Evolutionary conservation across 495 filamentous ascomycete species (phyloP).

Genomic region (Podospora conica): DNA sequence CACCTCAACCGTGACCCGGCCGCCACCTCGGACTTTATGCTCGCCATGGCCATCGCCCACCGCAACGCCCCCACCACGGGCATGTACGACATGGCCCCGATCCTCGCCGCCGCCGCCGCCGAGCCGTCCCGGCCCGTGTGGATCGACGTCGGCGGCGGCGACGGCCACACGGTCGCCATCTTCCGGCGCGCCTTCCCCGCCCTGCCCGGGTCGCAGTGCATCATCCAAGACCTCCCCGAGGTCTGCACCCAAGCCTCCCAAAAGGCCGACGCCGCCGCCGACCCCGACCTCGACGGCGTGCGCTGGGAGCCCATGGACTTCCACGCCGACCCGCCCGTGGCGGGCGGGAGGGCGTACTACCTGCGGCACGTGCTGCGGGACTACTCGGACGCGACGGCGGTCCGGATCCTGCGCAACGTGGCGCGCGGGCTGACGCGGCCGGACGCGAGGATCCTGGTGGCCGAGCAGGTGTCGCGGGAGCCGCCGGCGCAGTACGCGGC

Average conservation of each 20-base stretch:
- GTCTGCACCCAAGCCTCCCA: conserved; percentile 18
- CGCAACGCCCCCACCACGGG: conserved; percentile 27
- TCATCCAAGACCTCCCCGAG: conserved; percentile 31
- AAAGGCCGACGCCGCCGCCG: conserved; percentile 4
- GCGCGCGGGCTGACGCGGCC: conserved; percentile 11
- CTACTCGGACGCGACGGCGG: conserved; percentile 30
- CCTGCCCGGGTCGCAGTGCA: conserved; percentile 24
- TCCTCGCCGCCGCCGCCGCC: conserved; percentile 14
- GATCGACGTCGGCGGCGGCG: conserved; percentile 38
- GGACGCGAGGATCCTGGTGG: conserved; percentile 28
- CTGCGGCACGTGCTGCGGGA: conserved; percentile 33
- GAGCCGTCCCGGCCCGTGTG: conserved; percentile 15
- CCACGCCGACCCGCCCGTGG: conserved; percentile 24
- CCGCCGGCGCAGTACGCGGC: conserved; percentile 25
- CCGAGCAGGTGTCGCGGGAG: conserved; percentile 30
- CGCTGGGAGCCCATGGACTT: conserved; percentile 26
- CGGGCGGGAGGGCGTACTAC: conserved; percentile 32
- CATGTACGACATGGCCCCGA: conserved; percentile 26
- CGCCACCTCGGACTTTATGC: conserved; percentile 20
- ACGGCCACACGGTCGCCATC: conserved; percentile 29
- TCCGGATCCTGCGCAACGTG: conserved; percentile 24
- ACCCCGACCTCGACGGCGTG: conserved; percentile 20
- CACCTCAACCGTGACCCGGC: conserved; percentile 21
- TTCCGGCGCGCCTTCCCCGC: conserved; percentile 21
- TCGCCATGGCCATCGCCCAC: conserved; percentile 22